phyloP scores from a whole-genome alignment of 2,329 filamentous ascomycete genomes.

The Hawksworthiomyces lignivorus region DNA sequence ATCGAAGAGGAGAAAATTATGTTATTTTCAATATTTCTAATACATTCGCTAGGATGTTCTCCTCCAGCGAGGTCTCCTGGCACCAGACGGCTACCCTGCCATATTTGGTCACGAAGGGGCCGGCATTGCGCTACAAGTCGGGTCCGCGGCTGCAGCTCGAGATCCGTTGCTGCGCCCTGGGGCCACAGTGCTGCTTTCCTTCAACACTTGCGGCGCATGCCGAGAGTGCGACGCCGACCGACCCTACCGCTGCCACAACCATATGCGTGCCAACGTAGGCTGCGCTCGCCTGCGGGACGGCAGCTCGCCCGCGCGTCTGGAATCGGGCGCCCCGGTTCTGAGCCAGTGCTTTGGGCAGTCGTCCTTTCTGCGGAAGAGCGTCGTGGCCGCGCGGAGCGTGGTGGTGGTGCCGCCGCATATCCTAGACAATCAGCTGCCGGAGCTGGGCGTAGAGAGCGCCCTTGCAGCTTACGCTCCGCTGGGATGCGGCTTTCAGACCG shows the following conservation, averaged over 20 bases:
- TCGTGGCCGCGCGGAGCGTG: constrained; percentile 18
- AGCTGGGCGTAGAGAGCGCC: neutral
- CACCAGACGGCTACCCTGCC: constrained; percentile 15
- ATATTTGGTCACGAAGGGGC: constrained; percentile 61
- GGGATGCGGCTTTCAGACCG: constrained; percentile 34
- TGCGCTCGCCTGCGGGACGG: constrained; percentile 11
- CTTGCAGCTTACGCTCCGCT: constrained; percentile 27
- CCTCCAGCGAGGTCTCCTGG: constrained; percentile 16
- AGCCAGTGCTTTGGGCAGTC: constrained; percentile 27
- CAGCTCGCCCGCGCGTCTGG: constrained; percentile 11
- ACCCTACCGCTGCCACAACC: constrained; percentile 21
- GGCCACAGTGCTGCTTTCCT: constrained; percentile 28
- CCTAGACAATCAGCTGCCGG: neutral
- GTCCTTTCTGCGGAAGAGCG: constrained; percentile 20
- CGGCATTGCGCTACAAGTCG: constrained; percentile 80
- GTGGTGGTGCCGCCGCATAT: constrained; percentile 24
- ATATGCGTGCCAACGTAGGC: neutral
- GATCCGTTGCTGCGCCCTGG: constrained; percentile 21
- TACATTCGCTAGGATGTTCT: too few species aligned
- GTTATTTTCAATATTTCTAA: too few species aligned
- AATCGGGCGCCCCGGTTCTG: constrained; percentile 15
- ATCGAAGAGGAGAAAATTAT: too few species aligned
- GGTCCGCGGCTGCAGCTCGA: constrained; percentile 15
- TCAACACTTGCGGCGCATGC: constrained; percentile 25
- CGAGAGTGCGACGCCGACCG: constrained; percentile 20